These are phyloP conservation scores for Isoetes taiwanensis DNA, from an alignment of 75 land plant species.

Conservation along the genomic window DNA sequence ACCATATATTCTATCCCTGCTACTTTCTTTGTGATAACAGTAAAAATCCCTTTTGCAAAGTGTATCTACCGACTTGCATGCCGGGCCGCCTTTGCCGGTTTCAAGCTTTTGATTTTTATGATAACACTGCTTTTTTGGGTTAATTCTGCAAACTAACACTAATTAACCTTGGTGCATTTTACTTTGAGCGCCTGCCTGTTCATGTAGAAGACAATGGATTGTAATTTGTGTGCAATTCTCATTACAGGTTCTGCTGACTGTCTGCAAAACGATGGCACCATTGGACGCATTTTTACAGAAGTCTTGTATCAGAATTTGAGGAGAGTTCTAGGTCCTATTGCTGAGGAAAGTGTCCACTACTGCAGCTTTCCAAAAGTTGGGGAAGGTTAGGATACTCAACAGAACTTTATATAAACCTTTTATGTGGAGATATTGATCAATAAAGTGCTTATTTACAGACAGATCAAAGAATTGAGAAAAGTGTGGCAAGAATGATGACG, in stretches of 20 bases:
- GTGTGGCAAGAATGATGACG: slow-evolving; percentile 94
- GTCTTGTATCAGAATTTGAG: slow-evolving; percentile 81
- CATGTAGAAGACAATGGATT: too few relatives aligned
- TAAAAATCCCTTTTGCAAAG: too few relatives aligned
- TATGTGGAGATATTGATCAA: not conserved
- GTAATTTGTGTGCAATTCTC: too few relatives aligned
- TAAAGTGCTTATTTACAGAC: slow-evolving; percentile 22
- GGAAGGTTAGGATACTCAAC: slow-evolving; percentile 31
- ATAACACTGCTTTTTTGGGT: too few relatives aligned
- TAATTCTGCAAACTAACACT: too few relatives aligned
- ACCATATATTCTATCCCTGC: too few relatives aligned
- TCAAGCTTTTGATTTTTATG: too few relatives aligned
- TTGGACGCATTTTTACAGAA: slow-evolving; percentile 98
- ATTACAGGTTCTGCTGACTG: slow-evolving; percentile 73
- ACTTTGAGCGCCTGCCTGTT: too few relatives aligned
- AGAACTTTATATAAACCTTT: not conserved
- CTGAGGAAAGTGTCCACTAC: slow-evolving; percentile 83
- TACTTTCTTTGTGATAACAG: too few relatives aligned
- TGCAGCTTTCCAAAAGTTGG: slow-evolving; percentile 69
- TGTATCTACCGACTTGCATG: too few relatives aligned
- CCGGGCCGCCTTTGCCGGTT: too few relatives aligned
- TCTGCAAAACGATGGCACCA: slow-evolving; percentile 90
- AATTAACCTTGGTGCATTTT: too few relatives aligned
- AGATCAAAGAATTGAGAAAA: slow-evolving; percentile 80
- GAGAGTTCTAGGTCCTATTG: slow-evolving; percentile 27